Base-by-base conservation (phyloP, 306 rosid species). In the Senna siamea region DNA sequence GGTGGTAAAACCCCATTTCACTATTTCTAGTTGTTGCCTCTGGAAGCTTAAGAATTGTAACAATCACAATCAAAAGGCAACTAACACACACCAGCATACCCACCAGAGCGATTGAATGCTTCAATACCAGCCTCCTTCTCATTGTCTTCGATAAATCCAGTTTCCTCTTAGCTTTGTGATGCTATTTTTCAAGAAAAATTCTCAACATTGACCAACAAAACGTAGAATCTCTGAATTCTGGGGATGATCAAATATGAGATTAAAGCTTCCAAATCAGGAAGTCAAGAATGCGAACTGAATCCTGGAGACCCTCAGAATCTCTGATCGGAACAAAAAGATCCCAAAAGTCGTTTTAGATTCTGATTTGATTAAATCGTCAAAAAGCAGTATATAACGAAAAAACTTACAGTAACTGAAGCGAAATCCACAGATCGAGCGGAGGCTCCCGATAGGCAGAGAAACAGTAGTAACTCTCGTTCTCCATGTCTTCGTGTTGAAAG, bases 31-130 rank as follows among this genome's bases (percentile, higher is more conserved):
- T 52, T 9, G 79, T 66, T 5, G 79, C 66, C 20, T 89, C 89
- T 7, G 97, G 97, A 81, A 93, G 96, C 73, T 88, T 78, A 13
- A 82, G 75, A 62, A 84, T 11, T 11, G 97, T 73, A 12, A 81
- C 65, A 15, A 62, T 19, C 38, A 86, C 57, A 50, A 89, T 81
- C 37, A 81, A 12, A 55, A 87, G 32, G 78, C 83, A 88, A 50
- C 89, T 74, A 55, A 84, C 44, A 62, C 84, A 73, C 8, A 89
- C 81, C 47, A 89, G 17, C 17, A 86, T 47, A 75, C 79, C 77
- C 15, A 86, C 79, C 66, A 83, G 73, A 61, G 79, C 78, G 48
- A 87, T 79, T 71, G 92, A 70, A 70, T 82, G 84, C 85, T 81
- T 88, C 78, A 79, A 19, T 61, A 81, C 15, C 38, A 52, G 47